Conservation (phyloP, 2,329 filamentous ascomycete genomes). For the Aspergillus chevalieri region DNA sequence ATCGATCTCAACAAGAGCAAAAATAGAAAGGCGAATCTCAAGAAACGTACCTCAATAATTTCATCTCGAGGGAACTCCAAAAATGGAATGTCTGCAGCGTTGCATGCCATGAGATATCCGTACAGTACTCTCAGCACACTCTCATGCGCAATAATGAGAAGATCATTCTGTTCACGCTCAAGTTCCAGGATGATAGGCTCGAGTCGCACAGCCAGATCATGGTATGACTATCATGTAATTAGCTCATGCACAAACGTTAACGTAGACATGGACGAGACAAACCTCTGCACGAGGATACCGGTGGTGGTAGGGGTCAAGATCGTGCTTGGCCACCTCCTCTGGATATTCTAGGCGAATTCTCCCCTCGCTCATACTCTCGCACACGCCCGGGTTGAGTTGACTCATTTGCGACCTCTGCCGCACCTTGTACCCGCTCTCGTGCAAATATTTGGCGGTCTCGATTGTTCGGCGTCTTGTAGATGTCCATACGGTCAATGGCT, state of each 20-base stretch:
- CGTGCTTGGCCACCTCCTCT: conserved; percentile 87
- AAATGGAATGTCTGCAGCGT: conserved; percentile 86
- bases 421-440: conserved; percentile 73
- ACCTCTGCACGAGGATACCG: conserved; percentile 92
- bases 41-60: conserved; percentile 69
- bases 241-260: not conserved
- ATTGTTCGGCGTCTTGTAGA: conserved; percentile 85
- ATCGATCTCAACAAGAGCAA: not conserved
- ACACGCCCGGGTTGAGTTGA: conserved; percentile 92
- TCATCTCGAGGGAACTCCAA: conserved; percentile 92
- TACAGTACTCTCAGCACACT: conserved; percentile 96
- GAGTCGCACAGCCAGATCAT: conserved; percentile 93
- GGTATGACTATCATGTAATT: conserved; percentile 65
- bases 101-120: conserved; percentile 97
- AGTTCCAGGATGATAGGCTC: conserved; percentile 97
- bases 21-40: conserved; percentile 13
- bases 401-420: conserved; percentile 93
- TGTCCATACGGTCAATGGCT: conserved; percentile 87
- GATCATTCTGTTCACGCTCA: conserved; percentile 91
- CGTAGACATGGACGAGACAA: conserved; percentile 17
- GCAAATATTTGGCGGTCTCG: conserved; percentile 80
- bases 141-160: conserved; percentile 97
- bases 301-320: conserved; percentile 92
- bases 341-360: conserved; percentile 77
- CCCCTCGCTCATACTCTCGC: conserved; percentile 83